phyloP scores from a whole-genome alignment of 225 moss, liverwort and hornwort genomes.

The Bryum argenteum region DNA sequence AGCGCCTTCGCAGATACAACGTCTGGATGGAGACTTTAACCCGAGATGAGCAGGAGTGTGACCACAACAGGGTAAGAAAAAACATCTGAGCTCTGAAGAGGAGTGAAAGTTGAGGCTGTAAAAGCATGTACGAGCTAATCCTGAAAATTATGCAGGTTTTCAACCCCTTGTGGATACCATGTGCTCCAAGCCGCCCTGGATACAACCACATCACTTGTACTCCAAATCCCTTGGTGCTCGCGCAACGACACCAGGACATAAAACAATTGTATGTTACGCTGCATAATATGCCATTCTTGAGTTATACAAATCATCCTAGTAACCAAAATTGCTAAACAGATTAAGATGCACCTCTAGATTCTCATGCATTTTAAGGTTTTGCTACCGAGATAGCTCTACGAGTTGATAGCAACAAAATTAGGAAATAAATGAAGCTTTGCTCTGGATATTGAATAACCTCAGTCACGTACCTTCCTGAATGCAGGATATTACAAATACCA shows the following conservation, averaged over 20 bases:
- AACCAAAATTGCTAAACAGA: no score
- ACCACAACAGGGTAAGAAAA: slow-evolving; percentile 43
- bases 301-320: no score
- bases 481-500: slow-evolving; percentile 37
- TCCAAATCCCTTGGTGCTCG: slow-evolving; percentile 42
- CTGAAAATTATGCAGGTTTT: slow-evolving; percentile 41
- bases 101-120: background rate
- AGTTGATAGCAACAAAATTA: background rate
- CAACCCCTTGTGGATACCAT: slow-evolving; percentile 60
- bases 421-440: background rate
- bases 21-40: slow-evolving; percentile 38
- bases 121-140: background rate
- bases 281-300: background rate
- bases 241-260: slow-evolving; percentile 44
- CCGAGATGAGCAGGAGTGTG: slow-evolving; percentile 49
- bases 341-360: no score
- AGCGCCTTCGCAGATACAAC: slow-evolving; percentile 40
- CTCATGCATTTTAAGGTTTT: no score
- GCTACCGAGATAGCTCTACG: no score
- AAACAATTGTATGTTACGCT: slow-evolving; percentile 42
- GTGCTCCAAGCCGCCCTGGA: slow-evolving; percentile 50
- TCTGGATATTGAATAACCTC: background rate
- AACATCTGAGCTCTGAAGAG: background rate
- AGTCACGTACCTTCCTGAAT: slow-evolving; percentile 23
- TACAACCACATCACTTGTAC: slow-evolving; percentile 47